phyloP scores from a whole-genome alignment of 352 stramenopile species.

The Aphanomyces invadans region DNA sequence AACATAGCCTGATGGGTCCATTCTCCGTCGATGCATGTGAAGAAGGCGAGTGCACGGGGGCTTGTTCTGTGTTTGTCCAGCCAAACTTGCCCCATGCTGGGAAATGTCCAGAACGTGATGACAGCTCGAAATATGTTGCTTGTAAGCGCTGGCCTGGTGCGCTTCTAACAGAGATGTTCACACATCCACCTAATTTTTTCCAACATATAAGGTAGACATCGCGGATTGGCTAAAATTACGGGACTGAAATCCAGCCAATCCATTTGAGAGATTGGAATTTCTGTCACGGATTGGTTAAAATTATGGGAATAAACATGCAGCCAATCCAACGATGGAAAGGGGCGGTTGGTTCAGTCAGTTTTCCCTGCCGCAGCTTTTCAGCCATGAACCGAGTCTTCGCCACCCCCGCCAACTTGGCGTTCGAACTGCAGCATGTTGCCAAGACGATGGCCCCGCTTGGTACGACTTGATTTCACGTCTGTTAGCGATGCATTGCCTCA shows the following conservation, averaged over 20 bases:
- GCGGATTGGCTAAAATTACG: neutral
- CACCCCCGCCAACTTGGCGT: slow-evolving; percentile 8
- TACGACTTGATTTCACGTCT: neutral
- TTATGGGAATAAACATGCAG: neutral
- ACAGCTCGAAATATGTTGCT: no score
- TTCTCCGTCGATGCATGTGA: no score
- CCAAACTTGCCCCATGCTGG: no score
- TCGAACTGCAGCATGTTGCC: slow-evolving; percentile 7
- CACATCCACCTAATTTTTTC: no score
- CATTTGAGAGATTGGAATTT: neutral
- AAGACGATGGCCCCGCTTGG: slow-evolving; percentile 2
- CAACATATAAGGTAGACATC: no score
- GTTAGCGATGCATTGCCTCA: neutral
- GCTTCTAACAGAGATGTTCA: no score
- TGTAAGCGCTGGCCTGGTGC: no score
- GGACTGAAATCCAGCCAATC: neutral
- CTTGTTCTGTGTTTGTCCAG: no score
- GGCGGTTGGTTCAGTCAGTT: slow-evolving; percentile 1
- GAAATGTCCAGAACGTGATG: no score
- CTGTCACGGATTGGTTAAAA: slow-evolving; percentile 17
- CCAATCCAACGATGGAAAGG: neutral
- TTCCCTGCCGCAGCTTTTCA: neutral
- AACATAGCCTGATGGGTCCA: no score
- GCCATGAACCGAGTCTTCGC: slow-evolving; percentile 11
- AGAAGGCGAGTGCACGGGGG: no score